Base-by-base conservation (phyloP, 306 rosid species). In the Mimosa bimucronata region DNA sequence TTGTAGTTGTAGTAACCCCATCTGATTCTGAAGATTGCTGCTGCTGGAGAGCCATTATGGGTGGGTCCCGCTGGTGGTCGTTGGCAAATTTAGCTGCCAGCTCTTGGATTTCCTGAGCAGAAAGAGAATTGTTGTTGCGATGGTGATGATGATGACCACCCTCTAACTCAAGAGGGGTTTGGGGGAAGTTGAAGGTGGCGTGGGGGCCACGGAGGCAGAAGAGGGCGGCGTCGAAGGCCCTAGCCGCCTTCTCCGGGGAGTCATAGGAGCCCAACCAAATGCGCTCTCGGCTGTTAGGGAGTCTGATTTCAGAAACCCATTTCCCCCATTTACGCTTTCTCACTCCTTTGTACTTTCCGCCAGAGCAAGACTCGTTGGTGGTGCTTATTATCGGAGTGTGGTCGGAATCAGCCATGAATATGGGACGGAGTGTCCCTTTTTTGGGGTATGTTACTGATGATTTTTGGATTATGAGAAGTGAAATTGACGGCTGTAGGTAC, bases 321-420 rank as follows among this genome's bases (percentile, higher is more conserved):
- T 90, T 92, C 0, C 97, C 97, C 97, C 97, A 92, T 82, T 92
- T 92, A 2, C 97, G 83, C 86, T 80, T 87, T 18, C 97, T 82
- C 10, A 92, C 97, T 0, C 97, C 97, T 62, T 83, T 92, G 87
- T 82, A 92, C 60, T 88, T 69, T n/a, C n/a, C n/a, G n/a, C n/a
- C n/a, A n/a, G n/a, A n/a, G 3, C 71, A 38, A 40, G 71, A 66
- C 16, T 66, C 66, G 66, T 0, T 55, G 23, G 29, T 10, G 6
- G 19, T 34, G 38, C 38, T 34, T 34, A 34, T 60, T 60, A 31
- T 60, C 2, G 5, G 66, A 60, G n/a, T 61, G n/a, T 28, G 67
- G 19, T 61, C 67, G 38, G 67, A 61, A 28, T 13, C 34, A n/a
- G 73, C 73, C 73, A 34, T 34, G 5, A n/a, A n/a, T n/a, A 66